These are phyloP conservation scores for Candida hispaniensis DNA, from an alignment of 805 yeast genomes.

Conservation along the genomic window DNA sequence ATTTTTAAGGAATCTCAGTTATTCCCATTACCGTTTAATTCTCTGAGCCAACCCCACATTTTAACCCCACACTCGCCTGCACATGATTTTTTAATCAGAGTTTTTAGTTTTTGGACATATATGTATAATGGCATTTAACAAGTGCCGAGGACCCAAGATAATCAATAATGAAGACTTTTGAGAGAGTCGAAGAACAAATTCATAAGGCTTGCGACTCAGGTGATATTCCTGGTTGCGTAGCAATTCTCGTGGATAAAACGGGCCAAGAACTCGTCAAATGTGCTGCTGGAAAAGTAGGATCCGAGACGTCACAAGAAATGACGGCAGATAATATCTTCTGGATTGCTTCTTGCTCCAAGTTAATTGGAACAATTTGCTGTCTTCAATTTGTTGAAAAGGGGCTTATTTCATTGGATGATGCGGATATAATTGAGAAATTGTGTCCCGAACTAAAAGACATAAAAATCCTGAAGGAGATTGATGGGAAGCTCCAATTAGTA, in stretches of 20 bases:
- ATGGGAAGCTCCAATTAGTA: constrained; percentile 22
- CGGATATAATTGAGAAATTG: constrained; percentile 27
- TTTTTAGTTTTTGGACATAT: no score
- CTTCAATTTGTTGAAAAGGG: constrained; percentile 32
- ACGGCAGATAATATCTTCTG: constrained; percentile 26
- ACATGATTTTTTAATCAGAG: no score
- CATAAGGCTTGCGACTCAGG: constrained; percentile 3
- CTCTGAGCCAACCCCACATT: no score
- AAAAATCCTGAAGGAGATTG: constrained; percentile 18
- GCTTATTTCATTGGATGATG: constrained; percentile 26
- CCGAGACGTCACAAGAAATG: constrained; percentile 15
- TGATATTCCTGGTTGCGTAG: constrained; percentile 12
- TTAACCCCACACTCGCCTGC: no score
- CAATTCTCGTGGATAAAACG: constrained; percentile 12
- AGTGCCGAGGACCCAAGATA: no score
- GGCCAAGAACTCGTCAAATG: constrained; percentile 14
- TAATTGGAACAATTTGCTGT: constrained; percentile 26
- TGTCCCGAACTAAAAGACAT: constrained; percentile 28
- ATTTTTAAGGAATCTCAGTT: no score
- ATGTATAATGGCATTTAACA: no score
- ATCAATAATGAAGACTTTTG: no score
- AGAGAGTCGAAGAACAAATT: constrained; percentile 1
- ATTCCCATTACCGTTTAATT: no score
- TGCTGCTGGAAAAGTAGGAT: constrained; percentile 18
- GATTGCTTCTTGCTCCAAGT: constrained; percentile 30